Evolutionary conservation across 2,329 filamentous ascomycete genomes (phyloP).

Genomic region (Ascocoryne sarcoides): DNA sequence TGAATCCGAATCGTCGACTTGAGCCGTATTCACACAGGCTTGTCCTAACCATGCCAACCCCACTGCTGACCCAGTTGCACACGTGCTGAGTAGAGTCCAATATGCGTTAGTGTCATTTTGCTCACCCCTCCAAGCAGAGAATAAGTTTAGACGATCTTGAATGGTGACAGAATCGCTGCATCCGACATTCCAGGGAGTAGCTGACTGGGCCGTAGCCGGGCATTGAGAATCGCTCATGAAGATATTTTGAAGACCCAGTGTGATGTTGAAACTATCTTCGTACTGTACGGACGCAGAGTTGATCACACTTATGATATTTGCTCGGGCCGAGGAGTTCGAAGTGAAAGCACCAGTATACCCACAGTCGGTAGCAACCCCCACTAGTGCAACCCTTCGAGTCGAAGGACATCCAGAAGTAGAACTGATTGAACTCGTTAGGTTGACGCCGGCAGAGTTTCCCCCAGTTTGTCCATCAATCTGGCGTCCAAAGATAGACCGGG

Average conservation of each 20-base stretch:
- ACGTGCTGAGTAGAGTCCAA: constrained; percentile 72
- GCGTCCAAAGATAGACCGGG: constrained; percentile 61
- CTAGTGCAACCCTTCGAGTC: constrained; percentile 82
- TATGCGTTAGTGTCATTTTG: constrained; percentile 76
- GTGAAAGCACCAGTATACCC: constrained; percentile 71
- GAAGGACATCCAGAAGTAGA: constrained; percentile 75
- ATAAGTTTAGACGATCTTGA: constrained; percentile 71
- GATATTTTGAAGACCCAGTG: constrained; percentile 79
- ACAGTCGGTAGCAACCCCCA: constrained; percentile 91
- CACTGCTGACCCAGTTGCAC: constrained; percentile 72
- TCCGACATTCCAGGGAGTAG: constrained; percentile 74
- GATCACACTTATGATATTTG: constrained; percentile 74
- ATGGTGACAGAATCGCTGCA: constrained; percentile 60
- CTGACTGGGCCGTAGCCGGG: constrained; percentile 55
- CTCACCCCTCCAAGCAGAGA: constrained; percentile 79
- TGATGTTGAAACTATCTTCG: constrained; percentile 89
- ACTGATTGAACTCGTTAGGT: constrained; percentile 71
- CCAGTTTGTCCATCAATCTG: constrained; percentile 61
- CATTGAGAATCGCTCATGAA: constrained; percentile 70
- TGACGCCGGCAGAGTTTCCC: constrained; percentile 72
- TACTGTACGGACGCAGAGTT: constrained; percentile 83
- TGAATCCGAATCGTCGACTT: constrained; percentile 40
- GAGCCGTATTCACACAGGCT: constrained; percentile 58
- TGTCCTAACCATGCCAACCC: constrained; percentile 91
- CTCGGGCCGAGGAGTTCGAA: constrained; percentile 50